Base-by-base conservation (phyloP, 169 alveolate genomes). In the Plasmodium vivax region DNA sequence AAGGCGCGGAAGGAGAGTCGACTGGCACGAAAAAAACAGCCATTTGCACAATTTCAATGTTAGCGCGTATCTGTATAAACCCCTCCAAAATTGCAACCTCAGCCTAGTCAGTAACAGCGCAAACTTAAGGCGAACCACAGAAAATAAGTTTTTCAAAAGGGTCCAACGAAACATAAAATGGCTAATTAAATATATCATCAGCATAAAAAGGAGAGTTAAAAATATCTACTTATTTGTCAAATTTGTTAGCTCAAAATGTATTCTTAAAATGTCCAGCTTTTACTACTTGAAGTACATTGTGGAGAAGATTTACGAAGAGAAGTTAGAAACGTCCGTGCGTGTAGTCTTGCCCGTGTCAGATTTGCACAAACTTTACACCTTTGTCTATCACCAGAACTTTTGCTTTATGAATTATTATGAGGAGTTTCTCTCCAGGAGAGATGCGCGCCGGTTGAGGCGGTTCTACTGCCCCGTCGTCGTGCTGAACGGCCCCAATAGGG, bases 321-420 rank as follows among this genome's bases (percentile, higher is more conserved):
- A 68, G 72, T 36, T 90, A 62, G 91, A 90, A 16, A 43, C 72
- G n/a, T 4, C 73, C 8, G 71, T 90, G 2, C 94, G 94, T 90
- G 94, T 81, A 6, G 94, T 90, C 32, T 80, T 90, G 58, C 94
- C 94, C 30, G 82, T 90, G 47, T 79, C 84, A 10, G 83, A 90
- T 90, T 56, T 90, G 72, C 88, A 90, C 73, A 80, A 80, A 45
- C 82, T 90, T 32, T 90, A 90, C 45, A 58, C 94, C 32, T 90
- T 58, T 90, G 82, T 90, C n/a, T 80, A 79, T 90, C 82, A 36
- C 73, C 84, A 90, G 34, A 79, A 90, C n/a, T 90, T 80, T 90
- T 79, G 72, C n/a, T 80, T 90, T 47, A 62, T 6, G 9, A 90
- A 62, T 90, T 90, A 90, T 74, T 90, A 90, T 81, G 51, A 90